A percentile compares a stretch with the other conserved stretches of the same genome.
phyloP scores from a whole-genome alignment of 805 yeast species.

The Yamadazyma akitaensis region DNA sequence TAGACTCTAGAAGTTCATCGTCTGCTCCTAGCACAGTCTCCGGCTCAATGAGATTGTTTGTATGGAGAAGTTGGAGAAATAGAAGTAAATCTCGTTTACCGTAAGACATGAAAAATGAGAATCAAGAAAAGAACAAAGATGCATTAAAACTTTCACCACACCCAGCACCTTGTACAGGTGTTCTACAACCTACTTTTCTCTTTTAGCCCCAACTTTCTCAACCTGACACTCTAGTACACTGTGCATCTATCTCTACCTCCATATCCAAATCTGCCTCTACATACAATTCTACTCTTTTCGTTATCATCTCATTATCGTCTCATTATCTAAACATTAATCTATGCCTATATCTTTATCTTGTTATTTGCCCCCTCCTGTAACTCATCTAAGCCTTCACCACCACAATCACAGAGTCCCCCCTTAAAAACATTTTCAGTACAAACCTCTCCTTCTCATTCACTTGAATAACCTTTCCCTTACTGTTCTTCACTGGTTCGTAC shows the following conservation, averaged over 20 bases:
- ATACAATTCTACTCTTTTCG: background rate
- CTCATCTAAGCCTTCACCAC: constrained; percentile 47
- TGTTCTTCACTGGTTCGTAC: constrained; percentile 59
- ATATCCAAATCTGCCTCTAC: background rate
- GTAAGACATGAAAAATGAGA: background rate
- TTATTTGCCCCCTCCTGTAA: no score
- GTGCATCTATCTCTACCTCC: no score
- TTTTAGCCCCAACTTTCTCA: no score
- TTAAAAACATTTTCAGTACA: constrained; percentile 80
- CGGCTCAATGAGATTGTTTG: constrained; percentile 27
- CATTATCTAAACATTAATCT: background rate
- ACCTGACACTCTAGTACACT: no score
- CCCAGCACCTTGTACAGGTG: background rate
- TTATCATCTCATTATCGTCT: background rate
- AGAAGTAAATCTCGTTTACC: constrained; percentile 32
- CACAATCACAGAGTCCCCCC: constrained; percentile 95
- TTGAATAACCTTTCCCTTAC: constrained; percentile 70
- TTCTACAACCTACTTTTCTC: no score
- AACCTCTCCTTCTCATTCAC: constrained; percentile 66
- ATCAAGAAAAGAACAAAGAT: background rate
- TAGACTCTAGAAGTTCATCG: constrained; percentile 16
- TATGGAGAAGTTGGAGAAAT: constrained; percentile 36
- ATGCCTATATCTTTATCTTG: no score
- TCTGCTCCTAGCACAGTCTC: constrained; percentile 12
- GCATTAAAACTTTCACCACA: background rate